Percentiles rank a stretch among this genome's conserved stretches.
Evolutionary conservation across 768 basidiomycete species (phyloP).

Genomic region (Crepidotus variabilis): DNA sequence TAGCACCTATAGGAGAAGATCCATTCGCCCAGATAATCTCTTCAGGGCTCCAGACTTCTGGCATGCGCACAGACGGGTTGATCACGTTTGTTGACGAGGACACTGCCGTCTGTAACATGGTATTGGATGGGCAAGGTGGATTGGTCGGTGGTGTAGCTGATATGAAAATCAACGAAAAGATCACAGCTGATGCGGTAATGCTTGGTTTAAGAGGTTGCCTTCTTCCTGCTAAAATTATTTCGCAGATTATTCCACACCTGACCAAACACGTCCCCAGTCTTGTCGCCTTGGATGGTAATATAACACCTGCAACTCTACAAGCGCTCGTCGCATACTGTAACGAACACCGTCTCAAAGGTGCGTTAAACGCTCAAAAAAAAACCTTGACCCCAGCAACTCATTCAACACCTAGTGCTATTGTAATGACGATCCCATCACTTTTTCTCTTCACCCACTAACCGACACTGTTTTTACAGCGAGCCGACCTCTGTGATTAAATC

Average conservation of each 20-base stretch:
- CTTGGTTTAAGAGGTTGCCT: background rate
- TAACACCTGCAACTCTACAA: conserved; percentile 50
- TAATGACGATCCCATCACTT: conserved; percentile 30
- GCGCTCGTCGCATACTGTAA: conserved; percentile 50
- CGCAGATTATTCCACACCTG: conserved; percentile 52
- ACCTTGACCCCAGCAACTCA: background rate
- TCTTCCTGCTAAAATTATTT: background rate
- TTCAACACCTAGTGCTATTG: conserved; percentile 62
- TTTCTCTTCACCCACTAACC: background rate
- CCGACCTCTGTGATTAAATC: conserved; percentile 92
- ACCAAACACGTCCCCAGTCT: conserved; percentile 46
- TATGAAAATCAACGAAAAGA: conserved; percentile 65
- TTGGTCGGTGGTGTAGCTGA: conserved; percentile 89
- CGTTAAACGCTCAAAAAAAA: no score
- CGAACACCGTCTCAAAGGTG: conserved; percentile 48
- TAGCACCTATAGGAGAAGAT: conserved; percentile 78
- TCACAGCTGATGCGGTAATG: conserved; percentile 42
- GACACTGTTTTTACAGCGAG: conserved; percentile 51
- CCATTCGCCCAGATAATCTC: conserved; percentile 66
- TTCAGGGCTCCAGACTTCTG: conserved; percentile 51
- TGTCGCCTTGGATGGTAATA: conserved; percentile 76
- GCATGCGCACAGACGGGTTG: conserved; percentile 86
- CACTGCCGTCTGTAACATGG: conserved; percentile 86
- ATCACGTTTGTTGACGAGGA: conserved; percentile 27
- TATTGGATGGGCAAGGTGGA: conserved; percentile 67